phyloP scores from a whole-genome alignment of 305 asterid genomes.

The Fraxinus baroniana region DNA sequence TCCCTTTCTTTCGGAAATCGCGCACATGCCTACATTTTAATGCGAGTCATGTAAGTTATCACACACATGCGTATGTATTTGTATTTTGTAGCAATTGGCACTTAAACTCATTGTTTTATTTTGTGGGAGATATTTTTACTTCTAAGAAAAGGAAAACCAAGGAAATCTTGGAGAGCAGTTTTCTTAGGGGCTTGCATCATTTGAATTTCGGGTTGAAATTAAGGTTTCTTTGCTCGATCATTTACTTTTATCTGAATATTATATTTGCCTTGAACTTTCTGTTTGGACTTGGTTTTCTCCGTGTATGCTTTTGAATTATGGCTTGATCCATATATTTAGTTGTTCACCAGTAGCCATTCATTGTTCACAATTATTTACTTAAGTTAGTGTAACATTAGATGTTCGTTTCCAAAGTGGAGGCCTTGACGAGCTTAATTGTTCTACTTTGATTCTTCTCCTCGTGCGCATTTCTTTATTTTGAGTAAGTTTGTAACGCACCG shows the following conservation, averaged over 20 bases:
- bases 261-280: constrained; percentile 7
- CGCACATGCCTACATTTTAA: constrained; percentile 16
- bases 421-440: neutral
- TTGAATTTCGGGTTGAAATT: neutral
- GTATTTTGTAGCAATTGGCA: neutral
- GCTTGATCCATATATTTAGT: neutral
- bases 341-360: neutral
- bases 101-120: neutral
- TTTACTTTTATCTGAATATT: constrained; percentile 4
- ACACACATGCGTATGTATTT: neutral
- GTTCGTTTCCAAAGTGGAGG: neutral
- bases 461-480: neutral
- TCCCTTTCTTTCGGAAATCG: neutral
- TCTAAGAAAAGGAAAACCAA: neutral
- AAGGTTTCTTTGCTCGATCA: neutral
- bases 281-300: constrained; percentile 1
- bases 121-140: neutral
- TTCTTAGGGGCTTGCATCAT: neutral
- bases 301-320: constrained; percentile 27
- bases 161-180: neutral
- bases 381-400: neutral
- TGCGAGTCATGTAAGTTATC: neutral
- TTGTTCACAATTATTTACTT: neutral
- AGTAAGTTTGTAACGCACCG: neutral
- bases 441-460: neutral